Evolutionary conservation across 768 basidiomycete genomes (phyloP), one percentile per base, ranked within the genome.

Genomic region (Xerocomellus intermedius): DNA sequence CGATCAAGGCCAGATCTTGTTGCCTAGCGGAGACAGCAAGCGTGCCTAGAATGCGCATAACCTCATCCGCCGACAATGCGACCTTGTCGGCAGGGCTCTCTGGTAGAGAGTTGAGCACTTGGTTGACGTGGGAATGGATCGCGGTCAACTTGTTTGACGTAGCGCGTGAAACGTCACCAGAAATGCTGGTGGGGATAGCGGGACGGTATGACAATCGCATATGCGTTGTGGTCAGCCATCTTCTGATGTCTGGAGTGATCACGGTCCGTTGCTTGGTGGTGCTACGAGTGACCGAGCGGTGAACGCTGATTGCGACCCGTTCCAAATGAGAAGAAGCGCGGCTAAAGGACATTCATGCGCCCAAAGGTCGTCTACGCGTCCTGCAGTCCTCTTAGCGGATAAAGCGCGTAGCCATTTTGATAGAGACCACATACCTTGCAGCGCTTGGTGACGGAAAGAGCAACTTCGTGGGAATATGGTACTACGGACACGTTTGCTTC

Each of bases 311-410:
- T 47, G 65, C 67, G 48, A 67, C 61, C 22, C 67, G 65, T 56
- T 68, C 69, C 13, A 71, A 36, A 16, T 64, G 69, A 60, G 33
- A 66, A 63, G 61, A 73, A 76, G 64, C 77, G 69, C 74, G 65
- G 41, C 61, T 39, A 48, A 78, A 68, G 78, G 76, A 82, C 82
- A 87, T 86, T 83, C 85, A 87, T 83, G 73, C 82, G 73, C 59
- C 50, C 56, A 49, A 50, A 54, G 35, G 13, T 60, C 52, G 43
- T 53, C 45, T 62, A 57, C 59, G 42, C 58, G 57, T 57, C 48
- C 45, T 52, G 53, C 26, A 49, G 43, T 21, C 51, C 43, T 53
- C 57, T 64, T 36, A 64, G 64, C 22, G 24, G 10, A 37, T 2
- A 42, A 48, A 38, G 21, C n/a, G 17, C 32, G 42, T 26, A 28